Evolutionary conservation across 768 basidiomycete species (phyloP).

Genomic region (Tulasnella sp.): DNA sequence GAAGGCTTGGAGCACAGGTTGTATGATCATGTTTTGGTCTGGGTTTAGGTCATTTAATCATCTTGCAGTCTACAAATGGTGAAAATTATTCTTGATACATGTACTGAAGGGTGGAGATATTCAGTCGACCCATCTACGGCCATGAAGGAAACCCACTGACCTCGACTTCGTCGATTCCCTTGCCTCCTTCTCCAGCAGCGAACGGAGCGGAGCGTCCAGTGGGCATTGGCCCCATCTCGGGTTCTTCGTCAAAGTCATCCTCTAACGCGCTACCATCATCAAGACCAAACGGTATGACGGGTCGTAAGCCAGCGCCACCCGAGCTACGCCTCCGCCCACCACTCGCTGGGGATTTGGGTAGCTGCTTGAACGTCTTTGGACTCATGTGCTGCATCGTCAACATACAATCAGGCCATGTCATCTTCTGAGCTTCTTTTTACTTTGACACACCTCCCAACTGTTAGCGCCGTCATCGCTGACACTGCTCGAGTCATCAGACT

Average conservation of each 20-base stretch:
- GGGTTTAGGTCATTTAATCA: background rate
- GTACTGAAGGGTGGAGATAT: constrained; percentile 6
- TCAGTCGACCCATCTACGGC: background rate
- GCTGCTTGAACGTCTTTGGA: constrained; percentile 84
- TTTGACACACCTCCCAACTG: constrained; percentile 81
- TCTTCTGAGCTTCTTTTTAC: background rate
- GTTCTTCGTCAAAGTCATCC: constrained; percentile 63
- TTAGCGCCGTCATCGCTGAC: constrained; percentile 72
- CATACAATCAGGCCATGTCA: background rate
- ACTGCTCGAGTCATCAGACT: constrained; percentile 39
- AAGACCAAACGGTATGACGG: constrained; percentile 64
- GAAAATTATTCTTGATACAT: constrained; percentile 16
- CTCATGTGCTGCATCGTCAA: constrained; percentile 71
- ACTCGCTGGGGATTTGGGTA: constrained; percentile 84
- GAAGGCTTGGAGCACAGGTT: constrained; percentile 13
- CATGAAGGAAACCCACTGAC: constrained; percentile 3
- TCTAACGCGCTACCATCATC: constrained; percentile 61
- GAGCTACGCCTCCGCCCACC: constrained; percentile 56
- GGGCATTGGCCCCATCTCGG: constrained; percentile 63
- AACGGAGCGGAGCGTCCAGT: constrained; percentile 65
- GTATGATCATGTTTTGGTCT: too few relatives aligned
- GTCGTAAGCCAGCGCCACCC: constrained; percentile 72
- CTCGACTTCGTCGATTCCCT: constrained; percentile 76
- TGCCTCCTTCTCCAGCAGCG: constrained; percentile 49
- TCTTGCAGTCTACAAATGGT: background rate